Evolutionary conservation across 805 yeast genomes (phyloP), one percentile per base, ranked within the genome.

Genomic region (Zygotorulaspora sp.): DNA sequence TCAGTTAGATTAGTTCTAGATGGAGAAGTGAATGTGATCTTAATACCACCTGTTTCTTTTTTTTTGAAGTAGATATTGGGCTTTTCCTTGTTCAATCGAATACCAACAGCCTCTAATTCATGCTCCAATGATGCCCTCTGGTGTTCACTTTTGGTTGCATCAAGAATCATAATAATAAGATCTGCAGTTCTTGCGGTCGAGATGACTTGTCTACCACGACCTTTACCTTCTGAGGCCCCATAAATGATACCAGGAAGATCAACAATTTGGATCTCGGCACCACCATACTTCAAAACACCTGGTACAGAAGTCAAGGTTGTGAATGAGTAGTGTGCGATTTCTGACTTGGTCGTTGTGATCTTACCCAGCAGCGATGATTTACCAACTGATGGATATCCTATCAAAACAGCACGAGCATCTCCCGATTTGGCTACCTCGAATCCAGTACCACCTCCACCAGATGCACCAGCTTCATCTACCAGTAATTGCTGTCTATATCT

Each of bases 341-440:
- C 97, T 1, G 96, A 83, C 61, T 86, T 86, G 2, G 97, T 90
- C 53, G 85, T 84, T 14, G 98, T 90, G 38, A 92, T 85, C 54
- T 87, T 86, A 13, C 87, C 80, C 43, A 90, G 69, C 48, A 90
- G 77, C 2, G 96, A 86, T 1, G 97, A 89, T 55, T 90, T 90
- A 60, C 98, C 98, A 16, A 92, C 98, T 1, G 97, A 89, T 12
- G 98, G 98, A 61, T 89, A 90, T 20, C 98, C 98, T 63, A 92
- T 89, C 38, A 90, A 69, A 13, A 94, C 94, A 2, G 87, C 95
- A 50, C 98, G 74, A 0, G 97, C 97, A 70, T 90, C 97, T 26
- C 97, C 97, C 31, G 92, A 82, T 62, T 92, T 90, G 30, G 87
- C 78, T 2, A 90, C 97, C 63, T 92, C 98, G 60, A 90, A 90